Conservation (phyloP, 306 rosid genomes). For the Vigna mungo region DNA sequence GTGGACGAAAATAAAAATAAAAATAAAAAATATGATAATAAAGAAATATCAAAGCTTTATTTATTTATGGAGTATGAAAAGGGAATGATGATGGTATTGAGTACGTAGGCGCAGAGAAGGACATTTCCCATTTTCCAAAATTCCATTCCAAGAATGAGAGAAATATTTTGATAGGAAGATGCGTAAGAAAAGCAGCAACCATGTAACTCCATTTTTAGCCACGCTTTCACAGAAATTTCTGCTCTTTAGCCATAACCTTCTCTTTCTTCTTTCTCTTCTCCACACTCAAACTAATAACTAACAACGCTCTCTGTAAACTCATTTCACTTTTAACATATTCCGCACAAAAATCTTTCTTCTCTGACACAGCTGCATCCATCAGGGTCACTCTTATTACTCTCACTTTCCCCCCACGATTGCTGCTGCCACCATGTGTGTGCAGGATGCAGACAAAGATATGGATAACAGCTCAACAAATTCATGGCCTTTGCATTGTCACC, state of each 20-base stretch:
- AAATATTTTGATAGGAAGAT: not conserved
- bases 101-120: not conserved
- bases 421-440: conserved; percentile 70
- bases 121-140: not conserved
- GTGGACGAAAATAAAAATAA: too few species aligned
- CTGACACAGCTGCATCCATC: too few species aligned
- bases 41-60: too few species aligned
- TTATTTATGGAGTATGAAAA: not conserved
- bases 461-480: conserved; percentile 45
- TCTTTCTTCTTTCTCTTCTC: conserved; percentile 12
- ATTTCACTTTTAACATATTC: conserved; percentile 38
- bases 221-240: conserved; percentile 66
- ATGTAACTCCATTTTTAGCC: conserved; percentile 52
- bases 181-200: conserved; percentile 46
- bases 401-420: not conserved
- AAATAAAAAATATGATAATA: too few species aligned
- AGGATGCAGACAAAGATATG: conserved; percentile 65
- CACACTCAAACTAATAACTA: conserved; percentile 12
- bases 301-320: conserved; percentile 25
- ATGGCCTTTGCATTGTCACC: conserved; percentile 73
- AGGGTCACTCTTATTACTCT: too few species aligned
- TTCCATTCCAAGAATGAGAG: not conserved
- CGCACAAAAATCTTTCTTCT: conserved; percentile 60
- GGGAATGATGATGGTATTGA: not conserved
- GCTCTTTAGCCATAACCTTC: conserved; percentile 42